Conservation (phyloP, 768 basidiomycete species). For the Mycena albidolilacea region DNA sequence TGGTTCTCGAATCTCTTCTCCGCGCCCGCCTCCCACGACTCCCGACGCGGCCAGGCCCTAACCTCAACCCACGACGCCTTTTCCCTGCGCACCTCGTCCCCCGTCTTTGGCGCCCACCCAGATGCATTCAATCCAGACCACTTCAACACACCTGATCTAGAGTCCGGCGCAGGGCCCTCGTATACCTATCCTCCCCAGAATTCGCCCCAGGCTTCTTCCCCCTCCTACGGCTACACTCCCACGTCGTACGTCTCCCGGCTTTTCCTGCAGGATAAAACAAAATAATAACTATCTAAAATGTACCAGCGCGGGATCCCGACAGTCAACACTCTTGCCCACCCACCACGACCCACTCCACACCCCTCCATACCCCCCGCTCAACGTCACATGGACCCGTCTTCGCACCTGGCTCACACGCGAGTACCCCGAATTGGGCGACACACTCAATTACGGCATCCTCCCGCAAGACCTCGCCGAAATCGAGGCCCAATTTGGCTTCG, state of each 20-base stretch:
- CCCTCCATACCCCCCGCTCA: constrained; percentile 81
- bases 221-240: constrained; percentile 73
- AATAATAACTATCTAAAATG: constrained; percentile 17
- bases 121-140: constrained; percentile 74
- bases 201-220: constrained; percentile 71
- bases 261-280: too few species aligned
- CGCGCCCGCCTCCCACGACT: constrained; percentile 61
- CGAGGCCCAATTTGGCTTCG: constrained; percentile 87
- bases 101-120: constrained; percentile 65
- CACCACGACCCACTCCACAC: constrained; percentile 70
- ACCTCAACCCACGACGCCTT: constrained; percentile 91
- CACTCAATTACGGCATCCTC: constrained; percentile 92
- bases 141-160: constrained; percentile 63
- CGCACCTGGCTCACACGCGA: constrained; percentile 86
- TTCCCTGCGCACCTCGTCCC: constrained; percentile 84
- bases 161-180: constrained; percentile 61
- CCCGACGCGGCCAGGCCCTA: constrained; percentile 76
- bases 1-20: constrained; percentile 82
- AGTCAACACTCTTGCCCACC: constrained; percentile 75
- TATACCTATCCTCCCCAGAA: constrained; percentile 88
- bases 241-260: constrained; percentile 61
- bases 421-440: constrained; percentile 96
- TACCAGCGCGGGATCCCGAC: constrained; percentile 52
- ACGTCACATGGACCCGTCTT: constrained; percentile 87
- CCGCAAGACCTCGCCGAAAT: constrained; percentile 85